Percentiles rank a stretch among this genome's conserved stretches.
These are phyloP conservation scores for Pythium sp. DNA, from an alignment of 352 stramenopile genomes.

Conservation along the genomic window DNA sequence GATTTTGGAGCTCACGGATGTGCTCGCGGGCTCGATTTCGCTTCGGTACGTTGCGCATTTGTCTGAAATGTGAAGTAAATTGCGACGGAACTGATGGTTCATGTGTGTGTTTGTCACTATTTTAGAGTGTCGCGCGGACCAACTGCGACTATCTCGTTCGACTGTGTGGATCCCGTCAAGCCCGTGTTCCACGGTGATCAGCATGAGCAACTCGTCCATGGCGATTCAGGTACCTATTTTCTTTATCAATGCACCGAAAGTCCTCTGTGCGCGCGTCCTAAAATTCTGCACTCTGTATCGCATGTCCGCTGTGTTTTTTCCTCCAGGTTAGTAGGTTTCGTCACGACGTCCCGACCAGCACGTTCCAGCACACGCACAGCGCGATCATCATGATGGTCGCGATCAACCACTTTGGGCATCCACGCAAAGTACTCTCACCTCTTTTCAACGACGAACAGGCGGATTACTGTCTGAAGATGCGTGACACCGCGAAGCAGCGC, in stretches of 20 bases:
- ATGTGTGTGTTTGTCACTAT: not conserved
- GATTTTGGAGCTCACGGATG: conserved; percentile 55
- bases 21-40: conserved; percentile 43
- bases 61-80: not conserved
- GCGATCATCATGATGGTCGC: conserved; percentile 66
- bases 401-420: conserved; percentile 45
- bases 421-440: conserved; percentile 36
- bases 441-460: conserved; percentile 38
- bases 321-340: conserved; percentile 49
- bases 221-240: too few species aligned
- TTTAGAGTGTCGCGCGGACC: conserved; percentile 29
- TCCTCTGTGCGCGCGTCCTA: too few species aligned
- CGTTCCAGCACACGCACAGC: conserved; percentile 52
- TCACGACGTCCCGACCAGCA: conserved; percentile 33
- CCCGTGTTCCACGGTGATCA: conserved; percentile 51
- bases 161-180: conserved; percentile 52
- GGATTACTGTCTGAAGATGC: conserved; percentile 43
- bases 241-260: too few species aligned
- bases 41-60: conserved; percentile 17
- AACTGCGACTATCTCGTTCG: conserved; percentile 53
- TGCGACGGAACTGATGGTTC: not conserved
- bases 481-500: conserved; percentile 34
- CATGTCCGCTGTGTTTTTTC: too few species aligned
- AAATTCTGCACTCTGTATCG: too few species aligned
- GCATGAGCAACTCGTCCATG: conserved; percentile 22